Evolutionary conservation across 441 rosid genomes (phyloP), one percentile per base, ranked within the genome.

Genomic region (Omphalea diandra): DNA sequence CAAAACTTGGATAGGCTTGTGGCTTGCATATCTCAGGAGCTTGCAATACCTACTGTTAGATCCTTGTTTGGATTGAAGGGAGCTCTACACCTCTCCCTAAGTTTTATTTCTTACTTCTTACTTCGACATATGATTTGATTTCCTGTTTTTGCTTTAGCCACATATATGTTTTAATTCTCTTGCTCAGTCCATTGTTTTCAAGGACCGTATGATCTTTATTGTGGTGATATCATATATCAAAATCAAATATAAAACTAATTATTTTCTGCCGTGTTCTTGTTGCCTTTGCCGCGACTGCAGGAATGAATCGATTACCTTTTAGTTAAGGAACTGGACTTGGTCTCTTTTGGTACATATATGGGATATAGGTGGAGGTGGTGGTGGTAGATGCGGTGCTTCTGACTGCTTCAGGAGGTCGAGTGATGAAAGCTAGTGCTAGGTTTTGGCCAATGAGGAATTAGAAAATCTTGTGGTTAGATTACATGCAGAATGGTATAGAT

Each of bases 11-110:
- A 78, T 75, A 74, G 83, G 84, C 57, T 71, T 85, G 84, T 59
- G 93, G 93, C 80, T 82, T 86, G 82, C 93, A 81, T 88, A 86
- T 79, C 80, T 78, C 83, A 68, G 89, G 90, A 86, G 93, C 89
- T 82, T 58, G n/a, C 67, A 79, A 75, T 68, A 17, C 82, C 83
- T 70, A 0, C 0, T 14, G 78, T 77, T 73, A 31, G 80, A 80
- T 76, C 84, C 82, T 86, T 75, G 58, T 84, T 88, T 88, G 93
- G 93, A 88, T 84, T 88, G 90, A 86, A 88, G 90, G 90, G 93
- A 88, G 90, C 89, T 88, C 93, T 81, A 80, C 83, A 57, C 60
- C 67, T 68, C 17, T 38, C 46, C 24, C 26, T 50, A 7, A 43
- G 11, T 11, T 9, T 18, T 1, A 7, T 14, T 20, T 5, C 11